Evolutionary conservation across 164 flowering plant genomes (phyloP).

Genomic region (Litsea cubeba): DNA sequence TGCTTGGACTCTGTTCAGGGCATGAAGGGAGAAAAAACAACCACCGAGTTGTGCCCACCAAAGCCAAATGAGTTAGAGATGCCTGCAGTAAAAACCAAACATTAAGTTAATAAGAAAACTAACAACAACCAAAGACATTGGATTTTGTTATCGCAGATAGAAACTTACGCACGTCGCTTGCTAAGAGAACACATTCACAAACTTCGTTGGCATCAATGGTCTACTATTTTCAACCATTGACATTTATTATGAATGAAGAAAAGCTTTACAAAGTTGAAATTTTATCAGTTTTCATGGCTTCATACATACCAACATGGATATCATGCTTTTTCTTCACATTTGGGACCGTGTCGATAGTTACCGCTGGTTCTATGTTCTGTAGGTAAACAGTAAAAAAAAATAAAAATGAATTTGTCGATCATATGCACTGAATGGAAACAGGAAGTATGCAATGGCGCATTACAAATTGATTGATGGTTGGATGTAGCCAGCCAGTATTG

Average conservation of each 20-base stretch:
- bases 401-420: background rate
- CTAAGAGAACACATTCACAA: background rate
- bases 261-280: background rate
- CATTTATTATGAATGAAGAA: too few relatives aligned
- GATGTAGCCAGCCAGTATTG: slow-evolving; percentile 66
- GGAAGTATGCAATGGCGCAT: background rate
- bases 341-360: slow-evolving; percentile 71
- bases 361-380: slow-evolving; percentile 59
- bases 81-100: slow-evolving; percentile 26
- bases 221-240: background rate
- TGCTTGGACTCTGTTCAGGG: slow-evolving; percentile 22
- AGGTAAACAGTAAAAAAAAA: slow-evolving; percentile 1
- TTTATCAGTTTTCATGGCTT: background rate
- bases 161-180: too few relatives aligned
- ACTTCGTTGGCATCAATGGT: background rate
- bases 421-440: background rate
- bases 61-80: slow-evolving; percentile 72
- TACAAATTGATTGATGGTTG: slow-evolving; percentile 67
- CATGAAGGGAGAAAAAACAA: slow-evolving; percentile 59
- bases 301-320: slow-evolving; percentile 64
- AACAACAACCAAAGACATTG: background rate
- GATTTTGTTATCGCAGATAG: too few relatives aligned
- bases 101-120: background rate
- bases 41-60: slow-evolving; percentile 70
- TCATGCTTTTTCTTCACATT: slow-evolving; percentile 70